Base-by-base conservation (phyloP, 306 rosid genomes). In the Carpinus viminea region DNA sequence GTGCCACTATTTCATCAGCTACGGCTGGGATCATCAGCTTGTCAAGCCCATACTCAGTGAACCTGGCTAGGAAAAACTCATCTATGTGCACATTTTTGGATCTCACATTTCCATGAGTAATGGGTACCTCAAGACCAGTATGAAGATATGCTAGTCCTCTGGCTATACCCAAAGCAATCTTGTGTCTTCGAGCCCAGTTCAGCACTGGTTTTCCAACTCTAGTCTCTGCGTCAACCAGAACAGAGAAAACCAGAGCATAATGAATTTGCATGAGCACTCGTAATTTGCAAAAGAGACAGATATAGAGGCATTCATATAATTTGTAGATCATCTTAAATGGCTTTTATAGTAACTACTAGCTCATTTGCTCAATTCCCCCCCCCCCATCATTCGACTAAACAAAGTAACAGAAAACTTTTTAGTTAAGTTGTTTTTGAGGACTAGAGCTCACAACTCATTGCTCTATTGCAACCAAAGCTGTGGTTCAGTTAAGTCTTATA, bases 101-200 rank as follows among this genome's bases (percentile, higher is more conserved):
- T 76, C 92, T 88, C 70, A 96, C 88, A 12, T 87, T 89, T 31
- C 97, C 99, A 79, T 96, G 99, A 60, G 98, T 96, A 70, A 93
- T 66, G n/a, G 98, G 98, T 54, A 74, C 76, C 46, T 96, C 99
- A 15, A 89, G 90, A 73, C 96, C 97, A 5, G 93, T 85, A 28
- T 96, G 98, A 86, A 96, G 99, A 87, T 80, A 89, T 5, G 96
- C 93, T 72, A 96, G 91, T 65, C 99, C 99, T 77, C 90, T 84
- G 6, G 99, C 99, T 78, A 96, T 86, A 4, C 99, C 92, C 78
- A 93, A 66, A 3, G 96, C 97, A 78, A 96, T 93, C 84, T 90
- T 92, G 88, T 96, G 99, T 76, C 98, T 84, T 81, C 99, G 88
- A 7, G 94, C 93, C 99, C 99, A 96, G 86, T 89, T 96, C 87